phyloP scores from a whole-genome alignment of 2,329 filamentous ascomycete genomes.

The Ascochyta rabiei region DNA sequence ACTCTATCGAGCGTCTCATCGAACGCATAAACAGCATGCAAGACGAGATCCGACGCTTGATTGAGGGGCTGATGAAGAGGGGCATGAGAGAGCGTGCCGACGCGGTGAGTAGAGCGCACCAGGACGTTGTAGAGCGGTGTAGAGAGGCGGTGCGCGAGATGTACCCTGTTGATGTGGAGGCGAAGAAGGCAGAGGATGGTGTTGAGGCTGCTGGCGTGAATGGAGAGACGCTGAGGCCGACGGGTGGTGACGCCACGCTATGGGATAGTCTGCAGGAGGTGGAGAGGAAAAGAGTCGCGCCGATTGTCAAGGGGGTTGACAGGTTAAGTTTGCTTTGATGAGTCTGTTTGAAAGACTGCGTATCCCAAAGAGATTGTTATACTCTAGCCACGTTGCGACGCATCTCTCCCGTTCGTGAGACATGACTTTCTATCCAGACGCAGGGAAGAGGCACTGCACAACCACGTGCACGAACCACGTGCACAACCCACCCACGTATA shows the following conservation, averaged over 20 bases:
- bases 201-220: slow-evolving; percentile 29
- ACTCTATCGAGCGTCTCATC: slow-evolving; percentile 80
- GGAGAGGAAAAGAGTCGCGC: slow-evolving; percentile 52
- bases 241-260: slow-evolving; percentile 54
- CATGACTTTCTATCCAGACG: too few species aligned
- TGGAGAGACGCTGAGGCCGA: slow-evolving; percentile 39
- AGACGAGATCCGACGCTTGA: slow-evolving; percentile 74
- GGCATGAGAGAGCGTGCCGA: slow-evolving; percentile 87
- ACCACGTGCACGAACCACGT: too few species aligned
- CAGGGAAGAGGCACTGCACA: too few species aligned
- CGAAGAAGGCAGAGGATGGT: slow-evolving; percentile 9
- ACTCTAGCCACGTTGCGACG: too few species aligned
- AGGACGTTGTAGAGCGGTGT: slow-evolving; percentile 76
- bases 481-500: too few species aligned
- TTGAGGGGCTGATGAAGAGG: slow-evolving; percentile 77
- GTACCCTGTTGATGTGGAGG: slow-evolving; percentile 23
- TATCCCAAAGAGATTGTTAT: too few species aligned
- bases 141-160: slow-evolving; percentile 66
- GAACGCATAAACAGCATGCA: slow-evolving; percentile 78
- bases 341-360: too few species aligned
- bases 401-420: too few species aligned
- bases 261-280: slow-evolving; percentile 52
- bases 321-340: slow-evolving; percentile 44
- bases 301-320: slow-evolving; percentile 60
- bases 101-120: slow-evolving; percentile 75